phyloP scores from a whole-genome alignment of 2,329 filamentous ascomycete species.

The Mycogone perniciosa region DNA sequence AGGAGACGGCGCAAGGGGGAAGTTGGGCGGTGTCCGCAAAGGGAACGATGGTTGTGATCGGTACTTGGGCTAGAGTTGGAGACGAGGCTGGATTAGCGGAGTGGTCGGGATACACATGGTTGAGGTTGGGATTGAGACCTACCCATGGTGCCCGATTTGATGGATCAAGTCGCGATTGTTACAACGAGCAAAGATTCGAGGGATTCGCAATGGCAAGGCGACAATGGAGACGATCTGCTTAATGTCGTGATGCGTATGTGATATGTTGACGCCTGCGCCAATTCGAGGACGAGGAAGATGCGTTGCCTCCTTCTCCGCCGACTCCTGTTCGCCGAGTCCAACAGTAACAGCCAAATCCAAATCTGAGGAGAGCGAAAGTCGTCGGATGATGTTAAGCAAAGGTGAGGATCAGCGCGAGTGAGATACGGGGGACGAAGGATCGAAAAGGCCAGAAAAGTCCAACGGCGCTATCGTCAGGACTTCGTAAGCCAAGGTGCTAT shows the following conservation, averaged over 20 bases:
- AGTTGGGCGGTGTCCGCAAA: constrained; percentile 41
- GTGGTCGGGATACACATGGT: neutral
- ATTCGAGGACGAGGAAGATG: neutral
- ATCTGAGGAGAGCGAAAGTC: no score
- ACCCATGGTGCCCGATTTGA: constrained; percentile 27
- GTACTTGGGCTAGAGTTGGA: constrained; percentile 5
- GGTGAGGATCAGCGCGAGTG: neutral
- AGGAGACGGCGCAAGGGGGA: constrained; percentile 55
- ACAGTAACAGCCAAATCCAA: neutral
- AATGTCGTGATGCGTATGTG: neutral
- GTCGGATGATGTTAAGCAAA: no score
- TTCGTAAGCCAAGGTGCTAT: neutral
- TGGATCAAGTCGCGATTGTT: neutral
- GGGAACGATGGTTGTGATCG: constrained; percentile 48
- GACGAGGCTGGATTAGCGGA: neutral
- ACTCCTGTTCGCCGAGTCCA: neutral
- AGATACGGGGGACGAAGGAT: neutral
- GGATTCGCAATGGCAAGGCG: neutral
- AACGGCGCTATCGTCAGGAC: neutral
- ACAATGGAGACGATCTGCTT: neutral
- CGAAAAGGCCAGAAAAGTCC: neutral
- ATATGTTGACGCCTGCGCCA: constrained; percentile 9
- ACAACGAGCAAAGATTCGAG: neutral
- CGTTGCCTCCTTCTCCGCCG: neutral
- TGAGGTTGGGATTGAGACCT: constrained; percentile 14